These are phyloP conservation scores for Eucalyptus sp. DNA, from an alignment of 345 rosid genomes.

Conservation along the genomic window DNA sequence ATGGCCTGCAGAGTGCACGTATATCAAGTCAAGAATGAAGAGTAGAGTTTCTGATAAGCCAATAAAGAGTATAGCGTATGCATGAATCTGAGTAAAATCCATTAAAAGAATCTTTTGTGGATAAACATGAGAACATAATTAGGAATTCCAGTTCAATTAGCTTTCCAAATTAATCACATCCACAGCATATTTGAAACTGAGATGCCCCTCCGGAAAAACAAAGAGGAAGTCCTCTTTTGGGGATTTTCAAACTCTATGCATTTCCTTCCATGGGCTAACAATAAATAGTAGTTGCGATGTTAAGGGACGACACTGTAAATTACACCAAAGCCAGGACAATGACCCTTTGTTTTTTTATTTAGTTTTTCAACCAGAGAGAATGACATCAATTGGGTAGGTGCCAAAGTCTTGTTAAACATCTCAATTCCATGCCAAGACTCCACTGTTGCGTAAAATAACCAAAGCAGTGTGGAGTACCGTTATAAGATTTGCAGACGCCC, in stretches of 20 bases:
- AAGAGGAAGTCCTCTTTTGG: not conserved
- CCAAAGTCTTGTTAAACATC: not conserved
- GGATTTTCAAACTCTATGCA: not conserved
- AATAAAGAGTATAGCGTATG: not conserved
- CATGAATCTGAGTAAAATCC: not conserved
- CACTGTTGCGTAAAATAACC: not conserved
- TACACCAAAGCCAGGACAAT: not conserved
- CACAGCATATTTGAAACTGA: not conserved
- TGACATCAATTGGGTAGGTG: not conserved
- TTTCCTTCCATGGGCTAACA: not conserved
- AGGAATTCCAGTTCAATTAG: not conserved
- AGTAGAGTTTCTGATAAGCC: not conserved
- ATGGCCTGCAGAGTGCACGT: constrained; percentile 26
- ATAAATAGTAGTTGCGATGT: not conserved
- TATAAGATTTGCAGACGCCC: constrained; percentile 67
- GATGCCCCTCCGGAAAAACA: not conserved
- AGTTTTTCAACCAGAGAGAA: not conserved
- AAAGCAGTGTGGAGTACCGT: constrained; percentile 21
- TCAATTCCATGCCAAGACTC: not conserved
- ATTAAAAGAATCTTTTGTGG: not conserved
- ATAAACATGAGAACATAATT: not conserved
- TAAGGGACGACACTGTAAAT: not conserved
- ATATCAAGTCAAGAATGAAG: not conserved
- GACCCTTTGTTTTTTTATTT: not conserved
- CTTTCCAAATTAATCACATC: not conserved